Evolutionary conservation across 192 early-diverging fungal species (phyloP).

Genomic region (Backusella tuberculispora): DNA sequence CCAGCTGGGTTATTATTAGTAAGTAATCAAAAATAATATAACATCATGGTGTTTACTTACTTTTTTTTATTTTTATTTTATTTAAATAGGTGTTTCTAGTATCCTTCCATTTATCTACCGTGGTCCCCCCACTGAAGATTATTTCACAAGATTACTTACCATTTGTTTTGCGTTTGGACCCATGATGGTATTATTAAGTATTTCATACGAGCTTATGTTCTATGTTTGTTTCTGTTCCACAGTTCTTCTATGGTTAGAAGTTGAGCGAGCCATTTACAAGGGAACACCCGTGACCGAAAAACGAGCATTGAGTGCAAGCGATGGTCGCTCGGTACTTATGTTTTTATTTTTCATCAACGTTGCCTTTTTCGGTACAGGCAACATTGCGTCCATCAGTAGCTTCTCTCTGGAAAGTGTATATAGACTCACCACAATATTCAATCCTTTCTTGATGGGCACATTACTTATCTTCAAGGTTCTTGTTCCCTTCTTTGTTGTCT

Average conservation of each 20-base stretch:
- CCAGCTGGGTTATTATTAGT: constrained; percentile 71
- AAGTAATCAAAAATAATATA: constrained; percentile 20
- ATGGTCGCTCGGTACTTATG: constrained; percentile 66
- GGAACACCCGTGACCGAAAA: constrained; percentile 16
- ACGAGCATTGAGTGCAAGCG: constrained; percentile 40
- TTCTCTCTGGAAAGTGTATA: constrained; percentile 91
- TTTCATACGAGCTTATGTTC: constrained; percentile 91
- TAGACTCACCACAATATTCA: constrained; percentile 87
- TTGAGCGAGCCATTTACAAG: constrained; percentile 65
- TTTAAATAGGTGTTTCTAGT: constrained; percentile 47
- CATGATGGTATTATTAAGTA: constrained; percentile 82
- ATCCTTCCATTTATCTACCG: constrained; percentile 68
- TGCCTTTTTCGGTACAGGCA: constrained; percentile 96
- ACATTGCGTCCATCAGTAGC: constrained; percentile 84
- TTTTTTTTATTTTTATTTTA: neutral
- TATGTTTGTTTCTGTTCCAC: constrained; percentile 81
- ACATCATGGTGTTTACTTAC: neutral
- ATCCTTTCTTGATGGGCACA: constrained; percentile 87
- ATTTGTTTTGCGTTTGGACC: constrained; percentile 90
- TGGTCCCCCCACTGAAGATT: constrained; percentile 68
- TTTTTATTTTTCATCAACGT: constrained; percentile 93
- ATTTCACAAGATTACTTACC: constrained; percentile 74
- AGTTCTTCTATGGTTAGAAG: constrained; percentile 74
- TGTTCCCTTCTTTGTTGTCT: constrained; percentile 94
- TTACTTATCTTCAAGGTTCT: constrained; percentile 88